Conservation (phyloP, 2,329 filamentous ascomycete genomes). For the Fusarium euwallaceae region DNA sequence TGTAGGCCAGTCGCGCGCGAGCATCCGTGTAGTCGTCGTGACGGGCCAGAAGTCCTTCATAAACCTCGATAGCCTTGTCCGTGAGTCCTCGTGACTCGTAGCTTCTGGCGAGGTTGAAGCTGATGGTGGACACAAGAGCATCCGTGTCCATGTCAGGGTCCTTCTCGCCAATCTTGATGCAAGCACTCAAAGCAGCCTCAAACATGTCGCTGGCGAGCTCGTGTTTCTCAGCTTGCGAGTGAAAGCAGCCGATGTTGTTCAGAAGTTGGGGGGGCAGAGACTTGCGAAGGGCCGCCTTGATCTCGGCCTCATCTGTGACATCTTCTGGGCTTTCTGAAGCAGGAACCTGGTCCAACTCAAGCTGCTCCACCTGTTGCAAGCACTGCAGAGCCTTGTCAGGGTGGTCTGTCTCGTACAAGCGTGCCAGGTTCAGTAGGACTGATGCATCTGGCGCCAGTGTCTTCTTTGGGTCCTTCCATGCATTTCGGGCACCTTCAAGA, state of each 20-base stretch:
- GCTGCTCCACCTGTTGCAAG: slow-evolving; percentile 89
- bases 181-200: slow-evolving; percentile 90
- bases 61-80: slow-evolving; percentile 88
- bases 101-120: slow-evolving; percentile 93
- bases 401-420: slow-evolving; percentile 87
- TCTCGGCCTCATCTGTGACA: slow-evolving; percentile 67
- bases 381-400: slow-evolving; percentile 95
- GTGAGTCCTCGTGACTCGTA: slow-evolving; percentile 87
- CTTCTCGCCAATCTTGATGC: slow-evolving; percentile 82
- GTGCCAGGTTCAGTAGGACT: slow-evolving; percentile 90
- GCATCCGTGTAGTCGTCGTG: slow-evolving; percentile 96
- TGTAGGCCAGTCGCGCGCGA: slow-evolving; percentile 88
- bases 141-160: slow-evolving; percentile 86
- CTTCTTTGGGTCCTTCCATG: slow-evolving; percentile 95
- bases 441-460: slow-evolving; percentile 84
- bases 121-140: slow-evolving; percentile 93
- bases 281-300: slow-evolving; percentile 76
- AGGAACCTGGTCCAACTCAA: slow-evolving; percentile 84
- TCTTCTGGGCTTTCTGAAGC: slow-evolving; percentile 75
- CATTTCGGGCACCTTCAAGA: slow-evolving; percentile 84
- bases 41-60: slow-evolving; percentile 85
- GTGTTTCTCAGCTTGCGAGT: slow-evolving; percentile 88
- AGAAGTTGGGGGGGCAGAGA: slow-evolving; percentile 88
- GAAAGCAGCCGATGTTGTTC: slow-evolving; percentile 98
- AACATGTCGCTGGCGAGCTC: slow-evolving; percentile 87